Evolutionary conservation across 805 yeast species (phyloP).

Genomic region (Brettanomyces nanus): DNA sequence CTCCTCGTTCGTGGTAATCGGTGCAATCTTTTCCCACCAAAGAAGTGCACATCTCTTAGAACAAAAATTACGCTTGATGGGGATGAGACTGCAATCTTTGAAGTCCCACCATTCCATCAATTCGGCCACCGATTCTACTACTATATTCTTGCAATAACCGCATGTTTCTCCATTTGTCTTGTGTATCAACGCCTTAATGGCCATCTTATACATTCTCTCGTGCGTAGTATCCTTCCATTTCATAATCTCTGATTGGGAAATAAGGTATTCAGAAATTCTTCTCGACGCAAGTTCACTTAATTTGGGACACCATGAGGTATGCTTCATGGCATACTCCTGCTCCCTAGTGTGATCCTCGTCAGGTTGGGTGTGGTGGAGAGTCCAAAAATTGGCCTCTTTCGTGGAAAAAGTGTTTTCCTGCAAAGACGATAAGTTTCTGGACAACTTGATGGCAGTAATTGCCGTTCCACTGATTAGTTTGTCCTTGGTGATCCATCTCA

Average conservation of each 20-base stretch:
- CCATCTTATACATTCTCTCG: slow-evolving; percentile 33
- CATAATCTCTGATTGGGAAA: slow-evolving; percentile 45
- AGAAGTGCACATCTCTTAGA: slow-evolving; percentile 36
- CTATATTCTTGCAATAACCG: slow-evolving; percentile 38
- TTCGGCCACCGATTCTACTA: slow-evolving; percentile 51
- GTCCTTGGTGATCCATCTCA: slow-evolving; percentile 23
- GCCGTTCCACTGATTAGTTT: slow-evolving; percentile 16
- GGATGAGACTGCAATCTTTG: slow-evolving; percentile 38
- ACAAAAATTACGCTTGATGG: slow-evolving; percentile 49
- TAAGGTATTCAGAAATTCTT: slow-evolving; percentile 41
- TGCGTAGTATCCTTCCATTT: slow-evolving; percentile 46
- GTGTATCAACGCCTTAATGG: slow-evolving; percentile 44
- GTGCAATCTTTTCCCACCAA: slow-evolving; percentile 21
- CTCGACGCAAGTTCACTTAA: slow-evolving; percentile 41
- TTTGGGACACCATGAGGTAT: slow-evolving; percentile 31
- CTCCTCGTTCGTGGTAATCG: slow-evolving; percentile 3
- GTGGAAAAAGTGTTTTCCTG: slow-evolving; percentile 15
- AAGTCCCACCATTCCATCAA: slow-evolving; percentile 64
- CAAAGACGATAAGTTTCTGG: slow-evolving; percentile 26
- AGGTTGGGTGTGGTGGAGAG: not conserved
- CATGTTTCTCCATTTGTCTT: slow-evolving; percentile 46
- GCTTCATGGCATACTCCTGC: slow-evolving; percentile 10
- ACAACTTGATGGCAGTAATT: slow-evolving; percentile 16
- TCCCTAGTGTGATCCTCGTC: slow-evolving; percentile 4
- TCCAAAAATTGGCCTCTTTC: not conserved